Percentiles rank a stretch among this genome's conserved stretches.
These are phyloP conservation scores for Colletotrichum scovillei DNA, from an alignment of 2,329 filamentous ascomycete species.

Conservation along the genomic window DNA sequence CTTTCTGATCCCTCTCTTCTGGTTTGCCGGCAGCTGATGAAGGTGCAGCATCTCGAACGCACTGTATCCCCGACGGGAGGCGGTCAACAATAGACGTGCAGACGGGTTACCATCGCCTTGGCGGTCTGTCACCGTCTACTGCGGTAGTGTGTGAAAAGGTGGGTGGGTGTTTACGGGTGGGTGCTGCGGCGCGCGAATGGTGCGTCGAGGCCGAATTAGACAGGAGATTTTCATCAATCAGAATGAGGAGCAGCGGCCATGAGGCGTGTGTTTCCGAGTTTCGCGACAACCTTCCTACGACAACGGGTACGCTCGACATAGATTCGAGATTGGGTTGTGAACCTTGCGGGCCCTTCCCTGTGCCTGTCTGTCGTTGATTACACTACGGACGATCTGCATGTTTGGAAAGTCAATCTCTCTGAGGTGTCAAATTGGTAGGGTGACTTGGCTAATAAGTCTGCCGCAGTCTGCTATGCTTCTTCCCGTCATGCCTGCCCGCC, in stretches of 20 bases:
- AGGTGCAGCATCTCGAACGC: not conserved
- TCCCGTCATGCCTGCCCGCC: not conserved
- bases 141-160: not conserved
- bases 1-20: not conserved
- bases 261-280: not conserved
- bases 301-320: not conserved
- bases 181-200: slow-evolving; percentile 4
- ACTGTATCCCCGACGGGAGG: slow-evolving; percentile 7
- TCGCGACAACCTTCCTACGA: not conserved
- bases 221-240: slow-evolving; percentile 21
- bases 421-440: not conserved
- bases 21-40: not conserved
- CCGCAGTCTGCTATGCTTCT: not conserved
- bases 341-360: not conserved
- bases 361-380: not conserved
- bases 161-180: slow-evolving; percentile 7
- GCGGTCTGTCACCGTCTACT: slow-evolving; percentile 20
- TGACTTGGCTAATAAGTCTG: not conserved
- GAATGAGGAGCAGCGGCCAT: slow-evolving; percentile 20
- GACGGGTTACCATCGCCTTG: not conserved
- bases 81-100: slow-evolving; percentile 22
- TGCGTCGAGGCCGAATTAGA: not conserved
- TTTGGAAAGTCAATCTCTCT: not conserved
- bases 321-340: slow-evolving; percentile 5
- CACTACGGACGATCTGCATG: not conserved